phyloP scores from a whole-genome alignment of 257 asterid species.

The Gardenia jasminoides region DNA sequence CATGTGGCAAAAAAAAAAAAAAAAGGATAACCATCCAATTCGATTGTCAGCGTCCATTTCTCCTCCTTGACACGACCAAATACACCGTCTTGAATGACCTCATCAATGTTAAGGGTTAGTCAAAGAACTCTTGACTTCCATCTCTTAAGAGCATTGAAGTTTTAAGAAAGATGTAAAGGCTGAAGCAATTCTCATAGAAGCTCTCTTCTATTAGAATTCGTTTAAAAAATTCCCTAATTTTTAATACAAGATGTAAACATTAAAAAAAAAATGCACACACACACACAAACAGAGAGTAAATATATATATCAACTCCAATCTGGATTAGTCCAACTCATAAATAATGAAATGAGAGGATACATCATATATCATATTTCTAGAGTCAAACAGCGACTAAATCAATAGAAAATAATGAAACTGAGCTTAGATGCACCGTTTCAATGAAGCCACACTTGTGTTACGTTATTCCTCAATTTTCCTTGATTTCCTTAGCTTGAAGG shows the following conservation, averaged over 20 bases:
- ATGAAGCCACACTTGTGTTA: not conserved
- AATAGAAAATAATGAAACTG: not conserved
- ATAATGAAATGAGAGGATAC: not conserved
- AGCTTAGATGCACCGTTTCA: not conserved
- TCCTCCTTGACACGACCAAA: not conserved
- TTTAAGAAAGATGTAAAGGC: not conserved
- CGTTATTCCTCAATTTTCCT: too few species aligned
- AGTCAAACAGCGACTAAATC: not conserved
- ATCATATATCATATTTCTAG: not conserved
- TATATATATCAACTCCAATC: not conserved
- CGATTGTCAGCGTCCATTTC: not conserved
- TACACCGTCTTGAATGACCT: not conserved
- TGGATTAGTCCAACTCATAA: not conserved
- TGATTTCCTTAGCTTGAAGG: not conserved
- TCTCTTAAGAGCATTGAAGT: not conserved
- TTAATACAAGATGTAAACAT: too few species aligned
- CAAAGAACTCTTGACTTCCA: too few species aligned
- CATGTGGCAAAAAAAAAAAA: not conserved
- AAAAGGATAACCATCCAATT: not conserved
- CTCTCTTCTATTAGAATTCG: too few species aligned
- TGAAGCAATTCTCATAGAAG: not conserved
- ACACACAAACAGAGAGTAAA: too few species aligned
- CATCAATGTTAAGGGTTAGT: too few species aligned
- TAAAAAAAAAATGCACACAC: too few species aligned
- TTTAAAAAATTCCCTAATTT: not conserved